A percentile compares a stretch with the other conserved stretches of the same genome.
Evolutionary conservation across 179 eudicot genomes (phyloP).

Genomic region (Sideroxylon spinosum): DNA sequence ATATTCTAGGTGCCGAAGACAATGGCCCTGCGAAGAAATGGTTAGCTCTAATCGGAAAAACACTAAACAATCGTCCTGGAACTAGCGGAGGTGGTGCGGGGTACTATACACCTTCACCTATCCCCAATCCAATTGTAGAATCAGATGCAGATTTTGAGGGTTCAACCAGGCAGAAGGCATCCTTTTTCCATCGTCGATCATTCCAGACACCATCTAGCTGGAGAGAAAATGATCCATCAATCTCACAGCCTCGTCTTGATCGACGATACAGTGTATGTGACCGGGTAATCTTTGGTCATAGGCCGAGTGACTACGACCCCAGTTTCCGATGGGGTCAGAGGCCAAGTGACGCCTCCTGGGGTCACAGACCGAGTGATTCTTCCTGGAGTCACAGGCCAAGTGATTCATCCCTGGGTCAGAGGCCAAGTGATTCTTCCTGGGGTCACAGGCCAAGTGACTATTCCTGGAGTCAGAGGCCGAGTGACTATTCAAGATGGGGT

Average conservation of each 20-base stretch:
- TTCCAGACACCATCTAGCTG: constrained; percentile 69
- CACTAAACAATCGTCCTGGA: constrained; percentile 79
- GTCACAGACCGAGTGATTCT: constrained; percentile 41
- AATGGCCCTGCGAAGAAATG: constrained; percentile 91
- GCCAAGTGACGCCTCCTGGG: constrained; percentile 43
- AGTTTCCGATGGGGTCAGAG: constrained; percentile 52
- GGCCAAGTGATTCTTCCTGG: constrained; percentile 45
- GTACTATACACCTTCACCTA: constrained; percentile 78
- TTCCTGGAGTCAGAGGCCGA: constrained; percentile 39
- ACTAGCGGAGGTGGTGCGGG: constrained; percentile 60
- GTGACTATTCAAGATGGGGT: constrained; percentile 64
- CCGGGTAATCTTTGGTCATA: constrained; percentile 54
- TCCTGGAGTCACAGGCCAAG: constrained; percentile 55
- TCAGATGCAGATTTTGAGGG: constrained; percentile 82
- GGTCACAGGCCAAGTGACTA: constrained; percentile 53
- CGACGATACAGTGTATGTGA: constrained; percentile 86
- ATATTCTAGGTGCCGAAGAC: constrained; percentile 86
- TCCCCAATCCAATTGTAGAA: constrained; percentile 78
- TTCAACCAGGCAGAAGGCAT: constrained; percentile 48
- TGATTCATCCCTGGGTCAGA: constrained; percentile 37
- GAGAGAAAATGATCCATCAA: constrained; percentile 58
- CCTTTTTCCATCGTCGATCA: constrained; percentile 66
- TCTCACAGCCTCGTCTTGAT: constrained; percentile 60
- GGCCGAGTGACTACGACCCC: constrained; percentile 64
- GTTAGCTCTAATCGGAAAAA: constrained; percentile 61